phyloP scores from a whole-genome alignment of 2,329 filamentous ascomycete species.

The Colletotrichum graminicola region DNA sequence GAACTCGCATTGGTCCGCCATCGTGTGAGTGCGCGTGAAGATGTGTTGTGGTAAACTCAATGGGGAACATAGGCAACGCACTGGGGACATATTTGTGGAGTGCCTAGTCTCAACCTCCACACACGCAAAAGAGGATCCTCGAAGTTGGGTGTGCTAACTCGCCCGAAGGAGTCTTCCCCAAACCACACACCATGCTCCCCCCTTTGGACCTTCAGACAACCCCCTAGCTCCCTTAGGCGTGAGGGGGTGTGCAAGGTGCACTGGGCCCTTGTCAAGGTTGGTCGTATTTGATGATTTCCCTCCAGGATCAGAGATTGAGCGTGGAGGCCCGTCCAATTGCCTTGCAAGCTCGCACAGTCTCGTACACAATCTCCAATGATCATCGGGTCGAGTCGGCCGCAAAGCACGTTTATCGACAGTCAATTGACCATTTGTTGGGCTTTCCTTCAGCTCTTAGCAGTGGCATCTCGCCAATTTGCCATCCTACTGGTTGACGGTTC shows the following conservation, averaged over 20 bases:
- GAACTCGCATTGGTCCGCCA: conserved; percentile 40
- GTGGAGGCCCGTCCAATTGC: conserved; percentile 36
- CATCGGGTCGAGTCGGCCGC: conserved; percentile 39
- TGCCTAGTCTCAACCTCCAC: conserved; percentile 14
- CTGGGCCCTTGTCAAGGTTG: conserved; percentile 34
- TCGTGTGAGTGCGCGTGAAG: conserved; percentile 42
- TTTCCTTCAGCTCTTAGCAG: background rate
- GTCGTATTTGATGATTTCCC: conserved; percentile 36
- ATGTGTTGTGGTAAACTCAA: conserved; percentile 21
- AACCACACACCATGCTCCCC: conserved; percentile 29
- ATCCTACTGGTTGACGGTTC: conserved; percentile 13
- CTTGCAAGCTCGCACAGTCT: conserved; percentile 19
- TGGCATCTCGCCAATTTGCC: conserved; percentile 11
- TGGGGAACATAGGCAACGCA: conserved; percentile 22
- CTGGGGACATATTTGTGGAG: conserved; percentile 24
- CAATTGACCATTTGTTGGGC: conserved; percentile 23
- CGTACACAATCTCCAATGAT: conserved; percentile 5
- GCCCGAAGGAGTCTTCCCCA: background rate
- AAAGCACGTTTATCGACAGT: conserved; percentile 16
- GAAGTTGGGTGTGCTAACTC: conserved; percentile 11
- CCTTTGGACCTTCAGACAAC: conserved; percentile 12
- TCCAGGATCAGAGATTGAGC: conserved; percentile 41
- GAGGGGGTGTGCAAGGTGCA: conserved; percentile 29
- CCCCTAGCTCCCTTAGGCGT: conserved; percentile 8
- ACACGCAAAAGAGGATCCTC: background rate